Percentiles rank a stretch among this genome's conserved stretches.
phyloP scores from a whole-genome alignment of 768 basidiomycete species.

The Tylopilus felleus region DNA sequence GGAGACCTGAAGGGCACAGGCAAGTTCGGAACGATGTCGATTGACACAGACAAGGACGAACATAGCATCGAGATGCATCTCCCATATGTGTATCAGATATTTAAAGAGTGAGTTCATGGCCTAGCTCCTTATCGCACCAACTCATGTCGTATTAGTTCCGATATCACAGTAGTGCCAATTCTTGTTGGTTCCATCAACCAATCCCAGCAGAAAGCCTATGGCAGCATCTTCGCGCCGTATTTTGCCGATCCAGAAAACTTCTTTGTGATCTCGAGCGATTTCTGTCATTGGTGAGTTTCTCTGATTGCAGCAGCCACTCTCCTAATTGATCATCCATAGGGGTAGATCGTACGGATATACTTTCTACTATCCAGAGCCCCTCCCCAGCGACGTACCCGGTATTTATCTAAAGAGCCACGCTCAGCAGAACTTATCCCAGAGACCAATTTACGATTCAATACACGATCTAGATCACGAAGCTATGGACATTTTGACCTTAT shows the following conservation, averaged over 20 bases:
- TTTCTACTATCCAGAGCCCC: slow-evolving; percentile 71
- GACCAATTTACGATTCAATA: slow-evolving; percentile 84
- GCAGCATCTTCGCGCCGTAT: slow-evolving; percentile 75
- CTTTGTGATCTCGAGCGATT: slow-evolving; percentile 91
- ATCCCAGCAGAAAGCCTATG: slow-evolving; percentile 58
- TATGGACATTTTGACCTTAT: slow-evolving; percentile 65
- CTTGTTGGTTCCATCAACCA: slow-evolving; percentile 78
- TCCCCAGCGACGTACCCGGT: slow-evolving; percentile 44
- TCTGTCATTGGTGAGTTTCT: slow-evolving; percentile 86
- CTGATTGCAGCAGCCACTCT: background rate
- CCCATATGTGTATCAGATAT: slow-evolving; percentile 83
- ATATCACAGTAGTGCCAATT: slow-evolving; percentile 85
- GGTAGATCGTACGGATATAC: slow-evolving; percentile 86
- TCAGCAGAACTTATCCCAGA: slow-evolving; percentile 38
- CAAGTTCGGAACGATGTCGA: slow-evolving; percentile 65
- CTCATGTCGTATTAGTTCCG: slow-evolving; percentile 40
- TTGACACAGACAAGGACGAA: slow-evolving; percentile 81
- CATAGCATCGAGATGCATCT: slow-evolving; percentile 99
- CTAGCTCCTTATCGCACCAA: slow-evolving; percentile 3
- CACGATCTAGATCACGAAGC: slow-evolving; percentile 82
- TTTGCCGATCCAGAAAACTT: slow-evolving; percentile 76
- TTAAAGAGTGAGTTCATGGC: slow-evolving; percentile 57
- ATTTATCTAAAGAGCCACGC: slow-evolving; percentile 48
- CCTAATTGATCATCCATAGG: slow-evolving; percentile 41
- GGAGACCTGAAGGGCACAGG: slow-evolving; percentile 11